These are phyloP conservation scores for Phytophthora fragariaefolia DNA, from an alignment of 352 stramenopile species.

Conservation along the genomic window DNA sequence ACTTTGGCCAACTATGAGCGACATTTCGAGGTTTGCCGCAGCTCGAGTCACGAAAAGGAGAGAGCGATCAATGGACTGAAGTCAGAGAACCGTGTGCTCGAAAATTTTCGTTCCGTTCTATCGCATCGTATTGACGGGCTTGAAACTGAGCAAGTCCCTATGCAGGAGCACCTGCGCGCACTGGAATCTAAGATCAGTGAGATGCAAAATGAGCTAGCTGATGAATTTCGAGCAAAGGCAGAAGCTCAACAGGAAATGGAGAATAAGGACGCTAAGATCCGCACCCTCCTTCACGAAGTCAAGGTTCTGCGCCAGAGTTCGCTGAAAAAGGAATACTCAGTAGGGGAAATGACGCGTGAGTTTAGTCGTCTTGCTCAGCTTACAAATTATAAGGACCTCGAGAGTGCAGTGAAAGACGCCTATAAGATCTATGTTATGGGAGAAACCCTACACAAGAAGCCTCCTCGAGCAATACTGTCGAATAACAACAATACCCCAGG, in stretches of 20 bases:
- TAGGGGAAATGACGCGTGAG: constrained; percentile 83
- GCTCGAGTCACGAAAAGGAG: constrained; percentile 75
- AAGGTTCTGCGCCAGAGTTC: constrained; percentile 75
- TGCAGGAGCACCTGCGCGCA: constrained; percentile 62
- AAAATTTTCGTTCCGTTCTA: constrained; percentile 86
- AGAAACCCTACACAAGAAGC: constrained; percentile 69
- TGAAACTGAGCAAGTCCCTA: constrained; percentile 72
- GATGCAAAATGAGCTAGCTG: constrained; percentile 79
- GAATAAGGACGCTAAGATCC: constrained; percentile 79
- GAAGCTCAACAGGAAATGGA: constrained; percentile 67
- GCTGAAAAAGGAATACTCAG: constrained; percentile 81
- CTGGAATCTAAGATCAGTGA: constrained; percentile 77
- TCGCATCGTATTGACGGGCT: constrained; percentile 79
- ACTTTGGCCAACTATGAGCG: constrained; percentile 75
- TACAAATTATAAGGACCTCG: constrained; percentile 82
- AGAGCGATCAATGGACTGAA: constrained; percentile 67
- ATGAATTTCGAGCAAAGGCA: constrained; percentile 75
- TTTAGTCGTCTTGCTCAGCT: constrained; percentile 75
- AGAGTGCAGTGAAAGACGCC: constrained; percentile 79
- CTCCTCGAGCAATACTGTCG: constrained; percentile 34
- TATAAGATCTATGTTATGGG: constrained; percentile 82
- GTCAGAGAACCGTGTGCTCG: constrained; percentile 77
- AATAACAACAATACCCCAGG: neutral
- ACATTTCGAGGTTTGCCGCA: constrained; percentile 76
- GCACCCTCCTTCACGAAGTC: constrained; percentile 76